Conservation (phyloP, 2,329 filamentous ascomycete species). For the Penicillium sp. region DNA sequence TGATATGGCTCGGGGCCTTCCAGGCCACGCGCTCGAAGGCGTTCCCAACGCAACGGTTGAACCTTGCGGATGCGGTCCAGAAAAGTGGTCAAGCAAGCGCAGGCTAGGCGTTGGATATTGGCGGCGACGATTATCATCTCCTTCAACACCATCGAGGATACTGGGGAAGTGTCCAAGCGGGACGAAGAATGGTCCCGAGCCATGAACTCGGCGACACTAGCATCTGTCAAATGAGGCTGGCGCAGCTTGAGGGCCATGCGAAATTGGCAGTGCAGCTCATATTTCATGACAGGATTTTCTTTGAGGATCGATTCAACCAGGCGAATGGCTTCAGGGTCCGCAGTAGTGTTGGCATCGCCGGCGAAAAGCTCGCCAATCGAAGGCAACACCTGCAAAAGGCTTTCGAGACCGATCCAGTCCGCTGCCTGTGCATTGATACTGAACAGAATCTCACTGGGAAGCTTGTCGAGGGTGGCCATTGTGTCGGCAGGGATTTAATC, state of each 20-base stretch:
- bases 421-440: neutral
- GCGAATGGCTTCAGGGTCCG: neutral
- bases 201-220: neutral
- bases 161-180: neutral
- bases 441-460: neutral
- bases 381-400: neutral
- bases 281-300: neutral
- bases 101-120: constrained; percentile 1
- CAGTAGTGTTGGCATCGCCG: neutral
- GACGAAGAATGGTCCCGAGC: neutral
- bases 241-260: neutral
- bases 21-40: neutral
- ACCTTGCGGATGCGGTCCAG: neutral
- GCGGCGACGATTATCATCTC: neutral
- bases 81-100: neutral
- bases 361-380: neutral
- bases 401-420: neutral
- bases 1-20: neutral
- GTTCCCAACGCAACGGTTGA: neutral
- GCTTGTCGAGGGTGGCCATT: neutral
- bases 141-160: neutral
- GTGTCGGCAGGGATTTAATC: neutral
- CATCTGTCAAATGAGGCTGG: neutral
- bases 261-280: neutral
- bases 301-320: neutral